A percentile compares a stretch with the other conserved stretches of the same genome.
These are phyloP conservation scores for Alternaria gansuensis DNA, from an alignment of 2,329 filamentous ascomycete genomes.

Conservation along the genomic window DNA sequence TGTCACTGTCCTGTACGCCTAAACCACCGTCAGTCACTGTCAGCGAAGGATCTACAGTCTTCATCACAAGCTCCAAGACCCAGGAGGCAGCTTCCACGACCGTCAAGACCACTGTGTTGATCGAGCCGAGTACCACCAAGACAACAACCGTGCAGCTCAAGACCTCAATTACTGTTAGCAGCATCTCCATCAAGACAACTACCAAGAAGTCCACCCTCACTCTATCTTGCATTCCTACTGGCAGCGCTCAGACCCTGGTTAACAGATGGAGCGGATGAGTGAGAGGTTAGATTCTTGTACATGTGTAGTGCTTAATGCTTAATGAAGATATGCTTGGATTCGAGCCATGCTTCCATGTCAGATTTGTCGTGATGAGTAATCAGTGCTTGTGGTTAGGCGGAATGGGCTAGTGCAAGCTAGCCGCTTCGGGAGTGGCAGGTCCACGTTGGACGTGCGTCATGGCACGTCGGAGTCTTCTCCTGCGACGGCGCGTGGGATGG, in stretches of 20 bases:
- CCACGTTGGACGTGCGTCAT: conserved; percentile 7
- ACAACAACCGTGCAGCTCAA: conserved; percentile 35
- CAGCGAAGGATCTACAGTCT: conserved; percentile 28
- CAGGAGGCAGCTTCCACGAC: conserved; percentile 28
- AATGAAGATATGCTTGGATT: conserved; percentile 1
- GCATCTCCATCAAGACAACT: conserved; percentile 36
- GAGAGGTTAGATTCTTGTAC: neutral
- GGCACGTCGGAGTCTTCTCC: conserved; percentile 18
- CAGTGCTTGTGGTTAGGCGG: neutral
- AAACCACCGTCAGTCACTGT: conserved; percentile 41
- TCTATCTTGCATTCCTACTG: conserved; percentile 39
- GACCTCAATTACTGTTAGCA: conserved; percentile 29
- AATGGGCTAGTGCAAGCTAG: conserved; percentile 4
- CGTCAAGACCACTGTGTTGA: conserved; percentile 21
- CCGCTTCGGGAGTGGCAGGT: neutral
- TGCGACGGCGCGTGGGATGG: conserved; percentile 25
- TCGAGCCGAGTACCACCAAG: conserved; percentile 33
- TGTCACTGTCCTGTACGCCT: conserved; percentile 28
- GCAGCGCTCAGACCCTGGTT: conserved; percentile 21
- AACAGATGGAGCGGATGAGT: neutral
- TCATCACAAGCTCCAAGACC: conserved; percentile 26
- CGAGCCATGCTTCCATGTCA: neutral
- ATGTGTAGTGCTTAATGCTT: conserved; percentile 9
- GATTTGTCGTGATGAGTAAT: conserved; percentile 4
- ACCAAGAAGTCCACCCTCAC: conserved; percentile 45